Base-by-base conservation (phyloP, 495 filamentous ascomycete genomes). In the Xylaria nigripes region DNA sequence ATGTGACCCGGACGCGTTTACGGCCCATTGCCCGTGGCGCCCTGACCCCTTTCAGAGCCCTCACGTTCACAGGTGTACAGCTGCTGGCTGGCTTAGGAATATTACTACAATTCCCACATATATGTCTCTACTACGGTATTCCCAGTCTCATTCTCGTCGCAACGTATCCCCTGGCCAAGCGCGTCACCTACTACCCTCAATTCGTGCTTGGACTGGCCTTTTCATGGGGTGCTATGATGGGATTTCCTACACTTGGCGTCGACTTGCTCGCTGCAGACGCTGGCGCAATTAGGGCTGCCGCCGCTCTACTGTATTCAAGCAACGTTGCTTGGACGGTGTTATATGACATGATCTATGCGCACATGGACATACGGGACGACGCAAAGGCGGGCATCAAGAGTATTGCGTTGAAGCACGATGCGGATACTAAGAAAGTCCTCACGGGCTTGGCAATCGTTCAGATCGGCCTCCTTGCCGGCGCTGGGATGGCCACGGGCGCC, bases 321-420 rank as follows among this genome's bases (percentile, higher is more conserved):
- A 95, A 92, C 63, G 75, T 95, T 23, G 83, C 90, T 0, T 98
- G 93, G 93, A 96, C 93, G 9, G 81, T 97, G 40, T 66, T 96
- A 52, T 98, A 98, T 63, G 93, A 98, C 71, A 96, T 95, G 85
- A 95, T 98, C 18, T 98, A 98, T 70, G 93, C 94, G 29, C 91
- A 96, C 70, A 96, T 96, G 86, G 93, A 98, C 58, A 91, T 98
- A 67, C 87, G 86, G 64, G 93, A 98, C 61, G 93, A 98, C 66
- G 81, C 82, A 29, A 87, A 87, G 66, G 91, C 87, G 0, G 93
- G 93, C 1, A 95, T 98, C 71, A 97, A 96, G 73, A 90, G 85
- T 59, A 98, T 96, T 64, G 92, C 87, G 16, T 77, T 97, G 21
- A 84, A 85, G 64, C 90, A 98, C 61, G 87, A 94, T 55, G 76